Conservation (phyloP, 2,329 filamentous ascomycete species). For the Ascocoryne sarcoides region DNA sequence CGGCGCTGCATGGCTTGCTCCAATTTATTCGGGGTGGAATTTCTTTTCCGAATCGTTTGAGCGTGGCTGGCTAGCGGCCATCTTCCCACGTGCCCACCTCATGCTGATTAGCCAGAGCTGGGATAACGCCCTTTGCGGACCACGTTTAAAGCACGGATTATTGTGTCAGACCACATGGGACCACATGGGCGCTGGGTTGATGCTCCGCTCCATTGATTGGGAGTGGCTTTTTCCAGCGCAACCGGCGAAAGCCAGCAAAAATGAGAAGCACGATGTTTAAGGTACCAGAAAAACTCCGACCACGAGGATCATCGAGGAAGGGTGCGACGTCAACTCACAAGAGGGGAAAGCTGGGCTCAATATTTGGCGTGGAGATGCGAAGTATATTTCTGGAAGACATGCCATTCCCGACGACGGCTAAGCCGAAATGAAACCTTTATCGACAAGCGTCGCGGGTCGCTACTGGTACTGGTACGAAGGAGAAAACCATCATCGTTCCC, state of each 20-base stretch:
- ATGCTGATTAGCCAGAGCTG: neutral
- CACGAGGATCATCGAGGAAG: neutral
- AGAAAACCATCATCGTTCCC: too few species aligned
- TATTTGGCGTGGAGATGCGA: neutral
- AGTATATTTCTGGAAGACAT: neutral
- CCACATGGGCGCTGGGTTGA: neutral
- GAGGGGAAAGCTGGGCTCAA: neutral
- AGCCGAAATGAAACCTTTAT: neutral
- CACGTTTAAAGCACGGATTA: neutral
- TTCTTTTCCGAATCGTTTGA: too few species aligned
- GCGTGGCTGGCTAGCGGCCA: too few species aligned
- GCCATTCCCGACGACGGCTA: neutral
- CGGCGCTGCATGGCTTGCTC: neutral
- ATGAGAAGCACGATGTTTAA: slow-evolving; percentile 1
- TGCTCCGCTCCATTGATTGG: neutral
- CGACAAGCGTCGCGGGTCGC: neutral
- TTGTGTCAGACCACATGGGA: neutral
- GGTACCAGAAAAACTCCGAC: neutral
- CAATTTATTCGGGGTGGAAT: too few species aligned
- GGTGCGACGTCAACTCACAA: neutral
- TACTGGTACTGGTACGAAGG: too few species aligned
- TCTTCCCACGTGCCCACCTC: neutral
- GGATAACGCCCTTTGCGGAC: neutral
- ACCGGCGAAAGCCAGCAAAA: slow-evolving; percentile 1
- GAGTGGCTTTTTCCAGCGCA: slow-evolving; percentile 2